Base-by-base conservation (phyloP, 805 yeast genomes). In the Metschnikowia corniflorae region DNA sequence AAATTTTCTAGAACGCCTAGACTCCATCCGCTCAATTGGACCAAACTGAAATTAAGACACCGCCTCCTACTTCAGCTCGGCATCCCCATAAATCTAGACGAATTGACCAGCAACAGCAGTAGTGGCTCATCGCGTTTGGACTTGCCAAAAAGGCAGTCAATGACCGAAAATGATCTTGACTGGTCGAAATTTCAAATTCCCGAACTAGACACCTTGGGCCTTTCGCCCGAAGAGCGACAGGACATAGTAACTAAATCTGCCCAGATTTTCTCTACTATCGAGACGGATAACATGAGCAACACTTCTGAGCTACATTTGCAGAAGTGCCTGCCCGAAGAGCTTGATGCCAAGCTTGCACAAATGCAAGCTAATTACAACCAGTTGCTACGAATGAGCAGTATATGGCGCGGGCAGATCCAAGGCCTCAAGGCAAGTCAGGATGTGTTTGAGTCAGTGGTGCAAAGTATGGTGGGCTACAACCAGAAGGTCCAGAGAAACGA, bases 381-480 rank as follows among this genome's bases (percentile, higher is more conserved):
- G 29, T 50, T 68, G 24, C 23, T 61, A 2, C 38, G 41, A 31
- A 49, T 68, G 30, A 46, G 60, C 33, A 56, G 67, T 34, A 63
- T 74, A 8, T 80, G 89, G 83, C 67, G 68, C 32, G 58, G 71
- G 42, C 65, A 73, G 40, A 65, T 73, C 31, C 55, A 57, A 23
- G 77, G 71, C 7, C 60, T 80, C 14, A 65, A 65, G 39, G 72
- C 69, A 28, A 94, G 88, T 56, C 83, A 85, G 50, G 75, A 73
- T 22, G 77, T 89, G 12, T 88, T 82, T 54, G 95, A 91, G 49
- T 73, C 82, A 2, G 95, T 93, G 47, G 88, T 93, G 27, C 95
- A 87, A 54, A 88, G 86, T 50, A 64, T 89, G 49, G 85, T 89
- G 12, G 97, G 95, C 6, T 88, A 89, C 55, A 84, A 95, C 6